Conservation (phyloP, 2,329 filamentous ascomycete species). For the Exserohilum turcica region DNA sequence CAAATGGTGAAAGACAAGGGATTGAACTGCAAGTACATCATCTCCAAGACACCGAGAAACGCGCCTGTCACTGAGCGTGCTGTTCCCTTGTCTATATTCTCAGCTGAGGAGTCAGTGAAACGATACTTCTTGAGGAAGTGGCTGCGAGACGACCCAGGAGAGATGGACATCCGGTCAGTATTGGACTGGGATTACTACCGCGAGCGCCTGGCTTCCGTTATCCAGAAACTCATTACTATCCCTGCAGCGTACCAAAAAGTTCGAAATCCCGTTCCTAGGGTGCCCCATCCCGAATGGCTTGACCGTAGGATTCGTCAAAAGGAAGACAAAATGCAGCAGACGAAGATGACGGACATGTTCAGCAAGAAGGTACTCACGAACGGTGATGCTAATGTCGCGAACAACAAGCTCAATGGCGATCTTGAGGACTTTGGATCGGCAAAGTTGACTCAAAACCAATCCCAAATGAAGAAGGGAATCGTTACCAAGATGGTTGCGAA, state of each 20-base stretch:
- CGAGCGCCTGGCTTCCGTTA: constrained; percentile 92
- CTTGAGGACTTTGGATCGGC: constrained; percentile 79
- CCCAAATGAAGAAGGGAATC: constrained; percentile 47
- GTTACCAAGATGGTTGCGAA: constrained; percentile 56
- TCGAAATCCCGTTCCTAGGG: constrained; percentile 89
- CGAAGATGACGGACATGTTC: constrained; percentile 96
- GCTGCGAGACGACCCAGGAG: constrained; percentile 88
- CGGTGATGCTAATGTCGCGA: constrained; percentile 67
- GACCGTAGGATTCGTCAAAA: constrained; percentile 92
- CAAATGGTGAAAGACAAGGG: constrained; percentile 99
- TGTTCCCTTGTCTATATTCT: constrained; percentile 95
- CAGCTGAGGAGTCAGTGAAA: constrained; percentile 86
- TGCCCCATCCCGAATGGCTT: constrained; percentile 95
- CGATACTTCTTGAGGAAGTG: constrained; percentile 90
- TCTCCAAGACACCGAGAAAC: constrained; percentile 82
- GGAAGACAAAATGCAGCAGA: constrained; percentile 97
- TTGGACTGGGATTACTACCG: constrained; percentile 98
- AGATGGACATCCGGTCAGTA: constrained; percentile 87
- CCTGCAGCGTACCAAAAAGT: constrained; percentile 95
- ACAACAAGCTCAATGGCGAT: constrained; percentile 64
- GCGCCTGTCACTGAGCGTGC: constrained; percentile 94
- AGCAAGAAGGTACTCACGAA: constrained; percentile 73
- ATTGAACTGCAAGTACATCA: constrained; percentile 99
- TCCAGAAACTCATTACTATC: constrained; percentile 99
- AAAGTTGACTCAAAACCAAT: constrained; percentile 53